Evolutionary conservation across 2,329 filamentous ascomycete species (phyloP).

Genomic region (Grosmannia serpens): DNA sequence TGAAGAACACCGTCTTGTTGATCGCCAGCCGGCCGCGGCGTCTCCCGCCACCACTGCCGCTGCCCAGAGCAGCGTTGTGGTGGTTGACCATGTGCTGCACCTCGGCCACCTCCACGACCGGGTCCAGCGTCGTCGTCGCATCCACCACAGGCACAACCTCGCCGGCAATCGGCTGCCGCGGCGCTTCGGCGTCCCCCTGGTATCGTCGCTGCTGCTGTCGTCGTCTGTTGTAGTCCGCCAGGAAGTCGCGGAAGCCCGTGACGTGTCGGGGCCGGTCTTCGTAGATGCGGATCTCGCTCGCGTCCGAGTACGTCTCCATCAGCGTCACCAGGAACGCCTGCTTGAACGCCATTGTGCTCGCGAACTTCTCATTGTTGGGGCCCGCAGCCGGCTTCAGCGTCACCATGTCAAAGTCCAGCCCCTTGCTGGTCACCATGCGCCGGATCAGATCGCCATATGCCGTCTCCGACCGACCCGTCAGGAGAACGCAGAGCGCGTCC

Average conservation of each 20-base stretch:
- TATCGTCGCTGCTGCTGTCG: neutral
- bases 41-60: constrained; percentile 28
- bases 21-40: constrained; percentile 49
- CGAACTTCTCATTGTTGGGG: constrained; percentile 67
- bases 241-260: constrained; percentile 75
- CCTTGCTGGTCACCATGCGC: constrained; percentile 66
- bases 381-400: constrained; percentile 77
- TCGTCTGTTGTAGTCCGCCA: constrained; percentile 60
- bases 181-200: neutral
- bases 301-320: constrained; percentile 73
- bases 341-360: constrained; percentile 85
- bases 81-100: constrained; percentile 82
- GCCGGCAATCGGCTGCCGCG: constrained; percentile 53
- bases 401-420: constrained; percentile 77
- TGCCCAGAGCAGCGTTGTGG: constrained; percentile 52
- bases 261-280: constrained; percentile 58
- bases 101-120: constrained; percentile 67
- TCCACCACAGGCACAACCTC: constrained; percentile 85
- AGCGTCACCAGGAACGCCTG: constrained; percentile 70
- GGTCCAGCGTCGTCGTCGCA: constrained; percentile 59
- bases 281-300: constrained; percentile 71
- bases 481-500: constrained; percentile 70
- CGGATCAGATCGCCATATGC: constrained; percentile 70
- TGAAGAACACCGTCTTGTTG: constrained; percentile 82
- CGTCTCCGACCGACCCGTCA: constrained; percentile 75